Conservation (phyloP, 2,329 filamentous ascomycete genomes). For the Rasamsonia emersonii region DNA sequence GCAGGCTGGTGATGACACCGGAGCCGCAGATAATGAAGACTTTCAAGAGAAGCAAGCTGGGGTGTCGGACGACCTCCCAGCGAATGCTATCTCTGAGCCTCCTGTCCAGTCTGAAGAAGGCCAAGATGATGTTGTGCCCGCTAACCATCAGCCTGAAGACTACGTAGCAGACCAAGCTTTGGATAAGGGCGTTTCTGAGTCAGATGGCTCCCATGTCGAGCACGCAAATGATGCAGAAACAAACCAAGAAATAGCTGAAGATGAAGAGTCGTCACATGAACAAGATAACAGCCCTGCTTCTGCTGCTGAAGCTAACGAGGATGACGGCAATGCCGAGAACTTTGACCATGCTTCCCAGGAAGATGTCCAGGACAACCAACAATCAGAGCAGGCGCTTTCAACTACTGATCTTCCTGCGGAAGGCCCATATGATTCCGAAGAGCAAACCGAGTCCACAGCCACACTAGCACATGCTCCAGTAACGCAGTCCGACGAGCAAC, state of each 20-base stretch:
- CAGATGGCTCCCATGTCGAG: too few relatives aligned
- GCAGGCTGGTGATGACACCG: conserved; percentile 3
- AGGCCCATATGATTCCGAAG: conserved; percentile 20
- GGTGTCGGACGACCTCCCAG: conserved; percentile 4
- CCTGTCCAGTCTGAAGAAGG: too few relatives aligned
- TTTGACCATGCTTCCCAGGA: conserved; percentile 8
- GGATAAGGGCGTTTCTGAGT: too few relatives aligned
- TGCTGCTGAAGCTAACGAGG: conserved; percentile 11
- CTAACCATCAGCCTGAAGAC: too few relatives aligned
- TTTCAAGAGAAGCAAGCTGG: background rate
- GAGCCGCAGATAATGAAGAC: conserved; percentile 6
- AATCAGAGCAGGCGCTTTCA: background rate
- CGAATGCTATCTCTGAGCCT: too few relatives aligned
- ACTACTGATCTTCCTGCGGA: conserved; percentile 9
- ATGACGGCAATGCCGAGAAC: conserved; percentile 7
- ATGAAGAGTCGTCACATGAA: background rate
- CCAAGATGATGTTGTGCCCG: too few relatives aligned
- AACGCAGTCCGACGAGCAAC: conserved; percentile 11
- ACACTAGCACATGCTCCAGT: conserved; percentile 17
- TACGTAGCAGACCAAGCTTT: too few relatives aligned
- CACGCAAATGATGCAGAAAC: background rate
- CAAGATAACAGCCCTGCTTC: conserved; percentile 3
- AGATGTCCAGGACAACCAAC: conserved; percentile 2
- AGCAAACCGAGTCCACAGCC: conserved; percentile 21
- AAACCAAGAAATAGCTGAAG: conserved; percentile 1